These are phyloP conservation scores for Tolypocladium tropicale DNA, from an alignment of 2,329 filamentous ascomycete genomes.

Conservation along the genomic window DNA sequence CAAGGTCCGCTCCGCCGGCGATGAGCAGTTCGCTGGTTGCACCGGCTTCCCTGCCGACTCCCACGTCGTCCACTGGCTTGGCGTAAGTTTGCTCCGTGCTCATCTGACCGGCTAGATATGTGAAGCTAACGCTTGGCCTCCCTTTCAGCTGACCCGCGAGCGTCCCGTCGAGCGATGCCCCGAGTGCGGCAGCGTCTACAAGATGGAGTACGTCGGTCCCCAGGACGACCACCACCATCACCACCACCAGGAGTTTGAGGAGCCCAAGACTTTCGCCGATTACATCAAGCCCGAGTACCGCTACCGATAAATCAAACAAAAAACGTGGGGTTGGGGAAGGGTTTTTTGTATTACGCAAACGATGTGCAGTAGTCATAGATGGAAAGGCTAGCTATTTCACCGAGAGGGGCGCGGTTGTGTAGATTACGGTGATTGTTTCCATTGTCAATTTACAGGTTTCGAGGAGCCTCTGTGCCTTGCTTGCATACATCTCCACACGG, in stretches of 20 bases:
- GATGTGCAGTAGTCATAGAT: constrained; percentile 12
- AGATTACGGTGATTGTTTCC: constrained; percentile 28
- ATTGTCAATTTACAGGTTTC: constrained; percentile 24
- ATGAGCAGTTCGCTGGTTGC: constrained; percentile 95
- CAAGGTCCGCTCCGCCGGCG: constrained; percentile 78
- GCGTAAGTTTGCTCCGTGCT: constrained; percentile 47
- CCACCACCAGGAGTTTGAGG: constrained; percentile 55
- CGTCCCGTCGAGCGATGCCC: constrained; percentile 91
- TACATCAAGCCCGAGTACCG: constrained; percentile 92
- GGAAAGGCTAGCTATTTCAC: constrained; percentile 9
- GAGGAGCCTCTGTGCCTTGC: constrained; percentile 14
- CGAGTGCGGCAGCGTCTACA: constrained; percentile 93
- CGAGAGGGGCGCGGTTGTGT: constrained; percentile 19
- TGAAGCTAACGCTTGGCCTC: neutral
- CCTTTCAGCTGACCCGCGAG: constrained; percentile 63
- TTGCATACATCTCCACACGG: neutral
- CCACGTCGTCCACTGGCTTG: constrained; percentile 83
- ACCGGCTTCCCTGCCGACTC: constrained; percentile 90
- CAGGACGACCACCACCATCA: constrained; percentile 60
- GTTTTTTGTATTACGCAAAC: constrained; percentile 13
- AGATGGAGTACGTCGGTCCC: constrained; percentile 93
- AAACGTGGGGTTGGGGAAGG: constrained; percentile 2
- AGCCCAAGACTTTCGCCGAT: constrained; percentile 95
- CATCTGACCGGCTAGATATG: neutral
- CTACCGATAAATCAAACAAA: constrained; percentile 41